These are phyloP conservation scores for Clonostachys solani DNA, from an alignment of 2,329 filamentous ascomycete species.

Conservation along the genomic window DNA sequence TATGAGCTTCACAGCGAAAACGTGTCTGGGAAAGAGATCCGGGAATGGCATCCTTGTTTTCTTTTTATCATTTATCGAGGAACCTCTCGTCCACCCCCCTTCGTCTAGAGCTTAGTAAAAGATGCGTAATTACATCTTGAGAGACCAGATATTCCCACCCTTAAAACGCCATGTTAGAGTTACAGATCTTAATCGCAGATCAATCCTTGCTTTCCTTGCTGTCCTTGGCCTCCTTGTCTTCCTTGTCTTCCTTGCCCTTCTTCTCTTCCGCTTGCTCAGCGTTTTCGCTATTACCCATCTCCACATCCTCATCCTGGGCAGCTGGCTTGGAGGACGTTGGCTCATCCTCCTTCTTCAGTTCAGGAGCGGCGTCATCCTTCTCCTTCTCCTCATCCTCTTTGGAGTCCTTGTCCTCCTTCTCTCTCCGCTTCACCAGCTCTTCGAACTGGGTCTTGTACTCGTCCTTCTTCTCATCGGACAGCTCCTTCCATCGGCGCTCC, in stretches of 20 bases:
- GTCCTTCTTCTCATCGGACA: conserved; percentile 43
- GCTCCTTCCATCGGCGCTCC: conserved; percentile 48
- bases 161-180: no score
- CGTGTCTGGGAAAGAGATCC: no score
- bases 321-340: not conserved
- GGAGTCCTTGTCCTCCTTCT: conserved; percentile 11
- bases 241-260: not conserved
- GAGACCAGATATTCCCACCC: no score
- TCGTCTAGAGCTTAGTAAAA: no score
- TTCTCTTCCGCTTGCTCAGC: not conserved
- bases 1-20: no score
- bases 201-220: not conserved
- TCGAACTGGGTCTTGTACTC: conserved; percentile 12
- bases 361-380: conserved; percentile 1
- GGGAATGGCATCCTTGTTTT: no score
- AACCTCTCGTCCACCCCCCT: no score
- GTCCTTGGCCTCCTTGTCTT: not conserved
- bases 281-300: conserved; percentile 4
- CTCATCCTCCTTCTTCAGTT: not conserved
- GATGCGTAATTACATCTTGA: no score
- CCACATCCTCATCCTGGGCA: conserved; percentile 5
- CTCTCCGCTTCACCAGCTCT: conserved; percentile 3
- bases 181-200: not conserved
- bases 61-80: no score
- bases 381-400: conserved; percentile 18